A percentile compares a stretch with the other conserved stretches of the same genome.
These are phyloP conservation scores for Dioszegia aurantiaca DNA, from an alignment of 768 basidiomycete species.

Conservation along the genomic window DNA sequence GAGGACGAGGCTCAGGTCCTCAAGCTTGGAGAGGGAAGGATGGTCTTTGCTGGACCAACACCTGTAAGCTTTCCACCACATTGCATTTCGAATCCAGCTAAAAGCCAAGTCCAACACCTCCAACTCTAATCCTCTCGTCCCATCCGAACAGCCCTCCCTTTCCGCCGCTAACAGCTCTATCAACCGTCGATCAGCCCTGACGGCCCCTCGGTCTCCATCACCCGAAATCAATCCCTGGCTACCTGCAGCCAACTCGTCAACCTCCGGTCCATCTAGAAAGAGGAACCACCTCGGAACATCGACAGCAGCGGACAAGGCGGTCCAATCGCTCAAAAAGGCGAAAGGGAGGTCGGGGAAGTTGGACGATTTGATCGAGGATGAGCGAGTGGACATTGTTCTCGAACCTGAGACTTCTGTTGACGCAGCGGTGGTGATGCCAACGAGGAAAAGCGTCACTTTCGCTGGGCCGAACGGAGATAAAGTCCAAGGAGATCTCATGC, in stretches of 20 bases:
- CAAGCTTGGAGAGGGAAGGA: slow-evolving; percentile 52
- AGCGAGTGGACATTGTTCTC: slow-evolving; percentile 70
- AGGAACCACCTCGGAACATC: slow-evolving; percentile 67
- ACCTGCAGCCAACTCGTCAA: slow-evolving; percentile 48
- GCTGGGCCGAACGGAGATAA: slow-evolving; percentile 55
- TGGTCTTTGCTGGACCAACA: slow-evolving; percentile 50
- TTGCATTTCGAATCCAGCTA: background rate
- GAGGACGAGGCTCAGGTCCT: slow-evolving; percentile 34
- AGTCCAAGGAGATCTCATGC: slow-evolving; percentile 45
- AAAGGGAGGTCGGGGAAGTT: slow-evolving; percentile 56
- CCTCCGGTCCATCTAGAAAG: slow-evolving; percentile 62
- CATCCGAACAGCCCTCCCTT: background rate
- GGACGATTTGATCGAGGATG: slow-evolving; percentile 79
- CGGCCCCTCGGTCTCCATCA: slow-evolving; percentile 9
- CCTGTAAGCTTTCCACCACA: background rate
- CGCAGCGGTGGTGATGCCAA: background rate
- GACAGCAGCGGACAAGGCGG: slow-evolving; percentile 62
- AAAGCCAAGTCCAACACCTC: no score
- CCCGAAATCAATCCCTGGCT: slow-evolving; percentile 78
- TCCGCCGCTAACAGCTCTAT: slow-evolving; percentile 10
- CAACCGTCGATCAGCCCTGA: slow-evolving; percentile 14
- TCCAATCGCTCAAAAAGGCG: slow-evolving; percentile 70
- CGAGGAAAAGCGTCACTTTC: slow-evolving; percentile 19
- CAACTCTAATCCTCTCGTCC: background rate
- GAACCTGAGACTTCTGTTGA: slow-evolving; percentile 31